These are phyloP conservation scores for Diplodia mutila DNA, from an alignment of 2,329 filamentous ascomycete species.

Conservation along the genomic window DNA sequence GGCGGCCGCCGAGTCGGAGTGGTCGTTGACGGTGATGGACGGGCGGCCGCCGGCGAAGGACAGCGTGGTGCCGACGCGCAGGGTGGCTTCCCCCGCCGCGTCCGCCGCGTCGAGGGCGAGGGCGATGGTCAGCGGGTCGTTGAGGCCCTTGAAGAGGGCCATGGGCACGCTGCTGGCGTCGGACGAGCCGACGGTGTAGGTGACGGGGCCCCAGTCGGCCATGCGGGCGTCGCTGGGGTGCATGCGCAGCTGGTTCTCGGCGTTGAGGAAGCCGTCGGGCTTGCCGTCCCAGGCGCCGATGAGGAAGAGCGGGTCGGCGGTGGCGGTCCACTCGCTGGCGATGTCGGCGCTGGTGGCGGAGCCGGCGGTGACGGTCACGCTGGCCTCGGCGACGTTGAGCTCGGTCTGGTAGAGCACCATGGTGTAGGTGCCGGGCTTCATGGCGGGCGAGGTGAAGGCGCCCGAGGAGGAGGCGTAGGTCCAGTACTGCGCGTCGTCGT, in stretches of 20 bases:
- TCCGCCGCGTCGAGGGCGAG: conserved; percentile 57
- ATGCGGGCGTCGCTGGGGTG: conserved; percentile 69
- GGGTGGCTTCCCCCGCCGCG: conserved; percentile 56
- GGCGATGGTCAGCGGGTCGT: conserved; percentile 63
- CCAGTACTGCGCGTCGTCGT: conserved; percentile 65
- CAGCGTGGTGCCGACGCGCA: conserved; percentile 68
- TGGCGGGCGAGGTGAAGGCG: conserved; percentile 65
- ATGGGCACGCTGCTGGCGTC: conserved; percentile 62
- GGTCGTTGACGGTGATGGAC: conserved; percentile 61
- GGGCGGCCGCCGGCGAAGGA: conserved; percentile 64
- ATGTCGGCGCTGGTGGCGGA: conserved; percentile 56
- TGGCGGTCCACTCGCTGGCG: conserved; percentile 52
- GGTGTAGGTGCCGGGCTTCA: conserved; percentile 71
- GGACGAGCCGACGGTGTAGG: conserved; percentile 64
- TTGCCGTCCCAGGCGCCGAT: conserved; percentile 69
- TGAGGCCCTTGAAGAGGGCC: conserved; percentile 66
- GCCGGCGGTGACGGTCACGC: conserved; percentile 61
- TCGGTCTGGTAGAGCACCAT: conserved; percentile 68
- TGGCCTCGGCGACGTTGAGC: conserved; percentile 49
- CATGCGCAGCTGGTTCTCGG: conserved; percentile 69
- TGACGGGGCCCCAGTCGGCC: conserved; percentile 62
- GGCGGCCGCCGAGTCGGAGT: conserved; percentile 54
- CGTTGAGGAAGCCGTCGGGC: conserved; percentile 64
- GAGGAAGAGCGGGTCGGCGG: conserved; percentile 59
- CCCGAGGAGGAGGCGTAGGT: conserved; percentile 59